Percentiles rank a stretch among this genome's conserved stretches.
phyloP scores from a whole-genome alignment of 805 yeast species.

The Wickerhamiella qilinensis region DNA sequence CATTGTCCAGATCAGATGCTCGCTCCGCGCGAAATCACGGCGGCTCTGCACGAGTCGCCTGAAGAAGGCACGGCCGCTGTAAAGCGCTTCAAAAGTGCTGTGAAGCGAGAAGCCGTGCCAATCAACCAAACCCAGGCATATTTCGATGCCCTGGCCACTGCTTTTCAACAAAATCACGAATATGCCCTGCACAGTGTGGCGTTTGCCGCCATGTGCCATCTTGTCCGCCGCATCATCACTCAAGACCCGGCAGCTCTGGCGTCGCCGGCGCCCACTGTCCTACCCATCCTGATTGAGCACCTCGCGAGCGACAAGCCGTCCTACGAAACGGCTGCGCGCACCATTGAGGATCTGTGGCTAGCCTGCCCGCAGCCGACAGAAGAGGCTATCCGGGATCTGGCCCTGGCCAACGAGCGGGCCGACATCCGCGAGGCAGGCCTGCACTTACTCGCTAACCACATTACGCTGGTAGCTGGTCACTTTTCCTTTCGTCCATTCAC shows the following conservation, averaged over 20 bases:
- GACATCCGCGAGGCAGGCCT: slow-evolving; percentile 16
- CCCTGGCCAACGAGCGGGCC: slow-evolving; percentile 16
- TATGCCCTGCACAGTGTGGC: slow-evolving; percentile 16
- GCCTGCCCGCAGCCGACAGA: slow-evolving; percentile 23
- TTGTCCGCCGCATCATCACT: slow-evolving; percentile 28
- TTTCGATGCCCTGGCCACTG: slow-evolving; percentile 16
- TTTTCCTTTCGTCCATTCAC: slow-evolving; percentile 22
- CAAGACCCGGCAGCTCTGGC: slow-evolving; percentile 23
- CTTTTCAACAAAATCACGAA: slow-evolving; percentile 7
- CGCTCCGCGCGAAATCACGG: too few species aligned
- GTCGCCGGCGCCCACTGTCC: slow-evolving; percentile 19
- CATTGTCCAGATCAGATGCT: too few species aligned
- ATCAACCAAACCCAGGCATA: slow-evolving; percentile 8
- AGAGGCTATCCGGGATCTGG: slow-evolving; percentile 17
- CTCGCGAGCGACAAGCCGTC: background rate
- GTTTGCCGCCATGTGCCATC: slow-evolving; percentile 30
- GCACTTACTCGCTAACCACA: slow-evolving; percentile 13
- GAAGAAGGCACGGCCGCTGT: slow-evolving; percentile 5
- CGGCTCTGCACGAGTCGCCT: background rate
- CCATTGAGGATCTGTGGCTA: slow-evolving; percentile 25
- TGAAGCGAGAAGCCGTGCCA: slow-evolving; percentile 11
- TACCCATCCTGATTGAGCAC: slow-evolving; percentile 21
- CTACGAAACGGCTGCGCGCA: slow-evolving; percentile 9
- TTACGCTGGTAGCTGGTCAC: slow-evolving; percentile 15
- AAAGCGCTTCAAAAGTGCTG: slow-evolving; percentile 12